Conservation (phyloP, 352 stramenopile species). For the Pythium coloratum region DNA sequence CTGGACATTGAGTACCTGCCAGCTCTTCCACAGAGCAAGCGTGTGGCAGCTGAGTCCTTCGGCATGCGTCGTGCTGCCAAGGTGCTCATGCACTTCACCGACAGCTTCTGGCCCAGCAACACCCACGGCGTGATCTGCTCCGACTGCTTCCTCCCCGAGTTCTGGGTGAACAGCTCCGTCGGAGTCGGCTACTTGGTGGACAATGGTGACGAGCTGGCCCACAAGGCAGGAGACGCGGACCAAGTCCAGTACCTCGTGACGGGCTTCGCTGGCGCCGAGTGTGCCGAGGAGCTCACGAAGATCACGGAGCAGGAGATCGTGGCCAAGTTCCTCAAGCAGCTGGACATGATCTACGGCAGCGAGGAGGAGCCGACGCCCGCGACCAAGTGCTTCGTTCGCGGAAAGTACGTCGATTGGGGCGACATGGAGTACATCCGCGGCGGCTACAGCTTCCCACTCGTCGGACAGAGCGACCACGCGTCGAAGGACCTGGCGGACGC, state of each 20-base stretch:
- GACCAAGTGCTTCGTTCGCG: conserved; percentile 61
- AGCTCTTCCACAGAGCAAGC: conserved; percentile 53
- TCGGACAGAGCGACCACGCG: conserved; percentile 64
- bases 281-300: conserved; percentile 51
- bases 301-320: conserved; percentile 57
- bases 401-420: conserved; percentile 80
- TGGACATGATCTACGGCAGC: conserved; percentile 77
- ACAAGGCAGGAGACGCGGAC: not conserved
- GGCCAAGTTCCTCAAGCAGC: conserved; percentile 61
- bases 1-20: conserved; percentile 70
- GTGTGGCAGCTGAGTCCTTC: conserved; percentile 58
- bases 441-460: conserved; percentile 75
- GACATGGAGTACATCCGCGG: conserved; percentile 66
- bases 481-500: conserved; percentile 54
- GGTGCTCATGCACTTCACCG: conserved; percentile 71
- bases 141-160: conserved; percentile 81
- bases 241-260: conserved; percentile 72
- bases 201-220: conserved; percentile 41
- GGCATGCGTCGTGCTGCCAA: conserved; percentile 78
- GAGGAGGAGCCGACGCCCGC: conserved; percentile 54
- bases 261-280: conserved; percentile 67
- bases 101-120: conserved; percentile 68
- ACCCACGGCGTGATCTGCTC: conserved; percentile 82
- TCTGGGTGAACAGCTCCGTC: conserved; percentile 76
- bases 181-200: conserved; percentile 61